Base-by-base conservation (phyloP, 495 filamentous ascomycete genomes). In the Aspergillus indologenus region DNA sequence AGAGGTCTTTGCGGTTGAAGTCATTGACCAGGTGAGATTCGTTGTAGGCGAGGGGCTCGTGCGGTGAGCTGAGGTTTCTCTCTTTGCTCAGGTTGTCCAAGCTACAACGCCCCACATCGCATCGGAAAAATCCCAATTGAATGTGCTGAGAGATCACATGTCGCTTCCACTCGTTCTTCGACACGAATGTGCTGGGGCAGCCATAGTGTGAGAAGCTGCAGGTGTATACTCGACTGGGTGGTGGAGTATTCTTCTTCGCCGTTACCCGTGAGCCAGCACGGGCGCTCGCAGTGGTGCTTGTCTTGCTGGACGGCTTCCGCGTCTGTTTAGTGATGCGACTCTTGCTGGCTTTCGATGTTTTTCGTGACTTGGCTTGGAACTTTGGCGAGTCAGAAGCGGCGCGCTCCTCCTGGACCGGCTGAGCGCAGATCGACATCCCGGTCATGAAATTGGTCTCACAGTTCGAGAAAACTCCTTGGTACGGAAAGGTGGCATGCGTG, bases 161-260 rank as follows among this genome's bases (percentile, higher is more conserved):
- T 0, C 93, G 86, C 71, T 97, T 95, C 93, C 93, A 98, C 70
- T 98, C 94, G 65, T 96, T 96, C 71, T 96, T 96, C 40, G 89
- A 92, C 11, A 85, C 86, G 66, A 98, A 97, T 0, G 85, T 91
- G 63, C 89, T 91, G 7, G 69, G 69, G 69, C 94, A 98, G n/a
- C 87, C 89, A 58, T 93, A 95, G 54, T 84, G 85, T 14, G 83
- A 71, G 73, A 96, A 93, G 58, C 88, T 87, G 75, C 93, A 98
- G 49, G 79, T 74, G 69, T 92, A 96, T 0, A 87, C 85, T 3
- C 89, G 85, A 1, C 78, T 80, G 54, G 84, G 77, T 0, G 53
- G 51, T 1, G 63, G 54, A 21, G 61, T 45, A 20, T 57, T 53
- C 53, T 67, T 66, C 31, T 66, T 69, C 6, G 29, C 40, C 11